phyloP scores from a whole-genome alignment of 805 yeast species.

The Phaffomyces thermotolerans region DNA sequence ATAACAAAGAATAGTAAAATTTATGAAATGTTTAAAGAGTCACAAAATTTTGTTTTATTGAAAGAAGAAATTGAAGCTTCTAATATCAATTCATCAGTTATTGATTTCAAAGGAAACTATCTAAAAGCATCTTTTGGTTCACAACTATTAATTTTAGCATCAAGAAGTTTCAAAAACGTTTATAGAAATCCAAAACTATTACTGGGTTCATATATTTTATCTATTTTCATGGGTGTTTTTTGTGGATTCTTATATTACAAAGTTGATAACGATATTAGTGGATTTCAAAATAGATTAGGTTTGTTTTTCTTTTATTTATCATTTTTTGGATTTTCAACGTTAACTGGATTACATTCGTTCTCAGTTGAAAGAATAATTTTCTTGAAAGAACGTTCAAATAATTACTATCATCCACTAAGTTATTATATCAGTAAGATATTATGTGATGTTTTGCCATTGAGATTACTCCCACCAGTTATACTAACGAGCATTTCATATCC shows the following conservation, averaged over 20 bases:
- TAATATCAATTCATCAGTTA: conserved; percentile 16
- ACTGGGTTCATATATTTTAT: conserved; percentile 73
- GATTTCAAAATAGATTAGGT: conserved; percentile 93
- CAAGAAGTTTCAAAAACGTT: conserved; percentile 85
- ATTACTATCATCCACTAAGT: conserved; percentile 82
- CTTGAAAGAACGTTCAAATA: conserved; percentile 88
- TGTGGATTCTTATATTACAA: conserved; percentile 83
- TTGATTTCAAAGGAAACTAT: conserved; percentile 20
- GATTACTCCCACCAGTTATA: conserved; percentile 88
- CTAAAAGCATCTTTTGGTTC: conserved; percentile 46
- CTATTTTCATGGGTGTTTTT: conserved; percentile 70
- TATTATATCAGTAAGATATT: conserved; percentile 80
- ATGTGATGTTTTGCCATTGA: conserved; percentile 87
- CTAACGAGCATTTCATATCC: conserved; percentile 81
- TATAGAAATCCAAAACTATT: conserved; percentile 90
- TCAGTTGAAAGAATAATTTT: conserved; percentile 84
- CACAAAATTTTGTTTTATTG: conserved; percentile 25
- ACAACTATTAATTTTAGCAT: conserved; percentile 70
- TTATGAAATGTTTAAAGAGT: conserved; percentile 27
- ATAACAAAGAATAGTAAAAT: conserved; percentile 10
- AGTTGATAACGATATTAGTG: conserved; percentile 83
- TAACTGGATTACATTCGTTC: conserved; percentile 87
- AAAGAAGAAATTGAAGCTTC: conserved; percentile 25
- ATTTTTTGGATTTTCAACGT: conserved; percentile 87
- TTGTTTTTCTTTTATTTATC: conserved; percentile 86